phyloP scores from a whole-genome alignment of 1,139 yeast species.

The Suhomyces yuchorum region DNA sequence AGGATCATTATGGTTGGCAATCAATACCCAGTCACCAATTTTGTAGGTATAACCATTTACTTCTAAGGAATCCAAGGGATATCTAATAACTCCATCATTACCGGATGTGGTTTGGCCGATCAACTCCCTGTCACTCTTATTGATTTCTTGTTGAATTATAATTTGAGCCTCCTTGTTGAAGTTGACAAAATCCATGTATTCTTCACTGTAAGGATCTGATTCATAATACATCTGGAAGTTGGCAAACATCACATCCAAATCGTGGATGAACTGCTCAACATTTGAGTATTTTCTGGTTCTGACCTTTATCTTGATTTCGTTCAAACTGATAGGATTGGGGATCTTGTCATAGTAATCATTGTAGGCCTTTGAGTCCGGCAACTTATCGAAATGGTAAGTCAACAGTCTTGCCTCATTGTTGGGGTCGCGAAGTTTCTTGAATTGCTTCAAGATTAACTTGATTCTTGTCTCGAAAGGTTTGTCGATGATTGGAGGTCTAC shows the following conservation, averaged over 20 bases:
- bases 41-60: slow-evolving; percentile 71
- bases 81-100: slow-evolving; percentile 57
- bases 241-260: slow-evolving; percentile 71
- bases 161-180: slow-evolving; percentile 65
- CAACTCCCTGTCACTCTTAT: slow-evolving; percentile 79
- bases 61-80: slow-evolving; percentile 76
- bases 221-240: slow-evolving; percentile 68
- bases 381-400: slow-evolving; percentile 69
- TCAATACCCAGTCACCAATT: slow-evolving; percentile 94
- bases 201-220: slow-evolving; percentile 57
- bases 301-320: slow-evolving; percentile 78
- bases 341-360: slow-evolving; percentile 71
- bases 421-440: slow-evolving; percentile 70
- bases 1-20: slow-evolving; percentile 83
- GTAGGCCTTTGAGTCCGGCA: slow-evolving; percentile 70
- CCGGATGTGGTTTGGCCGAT: slow-evolving; percentile 67
- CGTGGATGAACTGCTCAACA: slow-evolving; percentile 76
- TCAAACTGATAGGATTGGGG: slow-evolving; percentile 74
- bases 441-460: slow-evolving; percentile 77
- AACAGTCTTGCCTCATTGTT: slow-evolving; percentile 50
- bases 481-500: slow-evolving; percentile 95
- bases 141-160: slow-evolving; percentile 69
- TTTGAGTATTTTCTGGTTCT: slow-evolving; percentile 80
- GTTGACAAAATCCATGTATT: slow-evolving; percentile 58
- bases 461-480: slow-evolving; percentile 92